These are phyloP conservation scores for Claviceps sorghi DNA, from an alignment of 2,329 filamentous ascomycete species.

Conservation along the genomic window DNA sequence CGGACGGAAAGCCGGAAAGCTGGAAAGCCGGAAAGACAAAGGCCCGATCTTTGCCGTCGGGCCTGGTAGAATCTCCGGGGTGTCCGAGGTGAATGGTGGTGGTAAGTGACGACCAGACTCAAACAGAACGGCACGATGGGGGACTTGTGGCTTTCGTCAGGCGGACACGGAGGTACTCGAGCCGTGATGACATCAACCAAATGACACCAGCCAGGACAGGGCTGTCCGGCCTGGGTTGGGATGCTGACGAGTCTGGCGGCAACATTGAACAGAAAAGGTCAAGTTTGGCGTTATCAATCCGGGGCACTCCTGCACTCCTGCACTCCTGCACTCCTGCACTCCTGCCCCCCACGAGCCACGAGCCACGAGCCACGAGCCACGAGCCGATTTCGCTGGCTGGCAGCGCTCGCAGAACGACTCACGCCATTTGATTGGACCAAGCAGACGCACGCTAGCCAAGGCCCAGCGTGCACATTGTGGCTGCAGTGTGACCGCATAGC, in stretches of 20 bases:
- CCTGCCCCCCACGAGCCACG: conserved; percentile 9
- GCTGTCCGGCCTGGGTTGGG: too few species aligned
- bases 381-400: conserved; percentile 9
- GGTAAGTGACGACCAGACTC: not conserved
- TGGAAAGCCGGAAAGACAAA: not conserved
- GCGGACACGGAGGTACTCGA: too few species aligned
- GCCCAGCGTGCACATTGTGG: not conserved
- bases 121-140: too few species aligned
- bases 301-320: not conserved
- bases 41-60: not conserved
- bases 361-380: conserved; percentile 10
- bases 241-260: too few species aligned
- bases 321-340: not conserved
- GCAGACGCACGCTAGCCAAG: not conserved
- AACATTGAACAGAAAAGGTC: too few species aligned
- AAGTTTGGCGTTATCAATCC: too few species aligned
- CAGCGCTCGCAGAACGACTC: not conserved
- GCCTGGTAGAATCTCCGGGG: too few species aligned
- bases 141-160: too few species aligned
- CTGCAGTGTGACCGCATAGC: not conserved
- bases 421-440: conserved; percentile 2
- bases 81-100: not conserved
- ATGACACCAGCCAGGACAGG: too few species aligned
- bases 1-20: not conserved
- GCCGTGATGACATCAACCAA: too few species aligned